Evolutionary conservation across 2,329 filamentous ascomycete species (phyloP).

Genomic region (Fusarium coffeatum): DNA sequence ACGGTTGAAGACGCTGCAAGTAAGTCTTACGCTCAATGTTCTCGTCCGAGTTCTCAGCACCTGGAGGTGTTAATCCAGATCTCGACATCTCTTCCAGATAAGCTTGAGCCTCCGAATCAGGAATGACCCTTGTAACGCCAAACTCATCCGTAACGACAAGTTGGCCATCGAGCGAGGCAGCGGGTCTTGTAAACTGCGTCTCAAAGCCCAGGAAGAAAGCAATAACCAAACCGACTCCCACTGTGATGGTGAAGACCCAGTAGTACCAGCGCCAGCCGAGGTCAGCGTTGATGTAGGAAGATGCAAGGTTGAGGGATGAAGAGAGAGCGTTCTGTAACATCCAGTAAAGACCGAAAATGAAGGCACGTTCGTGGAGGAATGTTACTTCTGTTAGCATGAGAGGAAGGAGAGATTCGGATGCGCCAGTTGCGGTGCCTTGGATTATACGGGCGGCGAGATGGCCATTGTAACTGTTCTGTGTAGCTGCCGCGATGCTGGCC

Average conservation of each 20-base stretch:
- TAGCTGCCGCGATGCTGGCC: background rate
- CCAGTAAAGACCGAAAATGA: slow-evolving; percentile 20
- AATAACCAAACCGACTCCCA: slow-evolving; percentile 2
- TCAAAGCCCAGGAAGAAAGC: slow-evolving; percentile 13
- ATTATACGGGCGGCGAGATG: slow-evolving; percentile 6
- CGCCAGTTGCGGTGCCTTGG: slow-evolving; percentile 10
- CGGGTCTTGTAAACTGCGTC: slow-evolving; percentile 13
- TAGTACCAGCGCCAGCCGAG: slow-evolving; percentile 23
- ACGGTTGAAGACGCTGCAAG: slow-evolving; percentile 7
- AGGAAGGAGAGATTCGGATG: slow-evolving; percentile 10
- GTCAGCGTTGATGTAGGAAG: slow-evolving; percentile 18
- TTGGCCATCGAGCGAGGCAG: slow-evolving; percentile 14
- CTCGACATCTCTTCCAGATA: slow-evolving; percentile 10
- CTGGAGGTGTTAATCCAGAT: slow-evolving; percentile 5
- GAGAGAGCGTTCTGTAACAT: slow-evolving; percentile 14
- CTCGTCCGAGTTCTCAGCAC: background rate
- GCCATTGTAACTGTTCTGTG: slow-evolving; percentile 5
- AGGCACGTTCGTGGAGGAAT: slow-evolving; percentile 13
- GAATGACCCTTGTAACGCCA: slow-evolving; percentile 11
- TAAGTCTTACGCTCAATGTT: slow-evolving; percentile 6
- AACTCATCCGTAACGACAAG: slow-evolving; percentile 23
- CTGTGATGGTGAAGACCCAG: slow-evolving; percentile 17
- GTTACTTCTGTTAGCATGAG: slow-evolving; percentile 20
- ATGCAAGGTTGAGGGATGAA: slow-evolving; percentile 5
- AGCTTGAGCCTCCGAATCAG: slow-evolving; percentile 14